A percentile compares a stretch with the other conserved stretches of the same genome.
Conservation (phyloP, 2,329 filamentous ascomycete genomes). For the Neurospora sp. region DNA sequence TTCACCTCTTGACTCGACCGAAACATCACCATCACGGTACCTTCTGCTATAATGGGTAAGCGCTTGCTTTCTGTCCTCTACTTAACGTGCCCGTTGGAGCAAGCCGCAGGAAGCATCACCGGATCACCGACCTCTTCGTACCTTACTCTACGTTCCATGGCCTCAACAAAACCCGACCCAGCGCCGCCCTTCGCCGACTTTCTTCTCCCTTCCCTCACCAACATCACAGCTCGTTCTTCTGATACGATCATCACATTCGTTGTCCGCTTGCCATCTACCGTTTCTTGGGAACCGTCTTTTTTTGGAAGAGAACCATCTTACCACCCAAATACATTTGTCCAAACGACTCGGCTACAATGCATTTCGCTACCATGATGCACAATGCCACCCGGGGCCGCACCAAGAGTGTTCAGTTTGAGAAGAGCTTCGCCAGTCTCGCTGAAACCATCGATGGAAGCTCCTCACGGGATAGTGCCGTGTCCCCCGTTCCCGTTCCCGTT, state of each 20-base stretch:
- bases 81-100: constrained; percentile 10
- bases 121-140: constrained; percentile 11
- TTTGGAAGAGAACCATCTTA: constrained; percentile 21
- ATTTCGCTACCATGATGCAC: constrained; percentile 33
- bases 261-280: constrained; percentile 30
- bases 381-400: constrained; percentile 34
- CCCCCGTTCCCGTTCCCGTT: constrained; percentile 17
- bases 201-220: constrained; percentile 11
- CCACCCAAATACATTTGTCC: constrained; percentile 13
- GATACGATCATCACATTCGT: constrained; percentile 24
- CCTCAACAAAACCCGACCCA: not conserved
- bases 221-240: constrained; percentile 22
- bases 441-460: constrained; percentile 10
- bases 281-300: constrained; percentile 34
- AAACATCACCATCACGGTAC: constrained; percentile 12
- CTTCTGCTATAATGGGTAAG: constrained; percentile 37
- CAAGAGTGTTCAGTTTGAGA: constrained; percentile 41
- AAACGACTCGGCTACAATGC: constrained; percentile 19
- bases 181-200: constrained; percentile 12
- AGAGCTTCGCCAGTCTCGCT: constrained; percentile 20
- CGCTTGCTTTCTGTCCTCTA: constrained; percentile 22
- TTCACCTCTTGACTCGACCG: constrained; percentile 2
- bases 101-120: constrained; percentile 13
- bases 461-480: constrained; percentile 12
- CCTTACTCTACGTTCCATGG: constrained; percentile 4